These are phyloP conservation scores for Conticribra guillardii DNA, from an alignment of 108 stramenopile genomes.

Conservation along the genomic window DNA sequence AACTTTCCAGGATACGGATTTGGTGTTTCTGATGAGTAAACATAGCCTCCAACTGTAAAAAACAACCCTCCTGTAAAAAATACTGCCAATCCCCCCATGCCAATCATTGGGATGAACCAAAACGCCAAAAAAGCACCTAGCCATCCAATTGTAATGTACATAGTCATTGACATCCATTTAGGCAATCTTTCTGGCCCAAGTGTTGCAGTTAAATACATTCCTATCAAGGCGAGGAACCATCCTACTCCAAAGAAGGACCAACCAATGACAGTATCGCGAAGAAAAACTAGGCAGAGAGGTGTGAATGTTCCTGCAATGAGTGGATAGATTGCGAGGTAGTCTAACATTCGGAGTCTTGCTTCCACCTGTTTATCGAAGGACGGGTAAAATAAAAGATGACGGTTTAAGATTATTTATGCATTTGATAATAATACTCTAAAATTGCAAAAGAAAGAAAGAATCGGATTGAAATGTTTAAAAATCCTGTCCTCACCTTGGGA, in stretches of 20 bases:
- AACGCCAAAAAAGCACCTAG: constrained; percentile 66
- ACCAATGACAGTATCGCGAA: constrained; percentile 65
- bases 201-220: constrained; percentile 63
- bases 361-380: constrained; percentile 38
- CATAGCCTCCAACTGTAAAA: constrained; percentile 70
- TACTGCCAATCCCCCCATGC: constrained; percentile 46
- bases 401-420: too few species aligned
- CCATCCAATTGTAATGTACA: constrained; percentile 87
- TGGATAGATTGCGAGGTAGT: constrained; percentile 84
- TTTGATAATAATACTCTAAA: too few species aligned
- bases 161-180: constrained; percentile 80
- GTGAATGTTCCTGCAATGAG: constrained; percentile 86
- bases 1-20: constrained; percentile 72
- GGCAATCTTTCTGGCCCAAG: constrained; percentile 58
- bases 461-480: too few species aligned
- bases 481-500: constrained; percentile 37
- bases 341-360: constrained; percentile 63
- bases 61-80: constrained; percentile 64
- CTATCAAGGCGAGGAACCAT: constrained; percentile 64
- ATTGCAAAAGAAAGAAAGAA: constrained; percentile 3
- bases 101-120: constrained; percentile 56
- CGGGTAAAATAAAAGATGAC: too few species aligned
- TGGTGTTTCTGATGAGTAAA: constrained; percentile 65
- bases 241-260: constrained; percentile 79
- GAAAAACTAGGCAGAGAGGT: constrained; percentile 77